Evolutionary conservation across 2,329 filamentous ascomycete species (phyloP).

Genomic region (Sarocladiaceae sp.): DNA sequence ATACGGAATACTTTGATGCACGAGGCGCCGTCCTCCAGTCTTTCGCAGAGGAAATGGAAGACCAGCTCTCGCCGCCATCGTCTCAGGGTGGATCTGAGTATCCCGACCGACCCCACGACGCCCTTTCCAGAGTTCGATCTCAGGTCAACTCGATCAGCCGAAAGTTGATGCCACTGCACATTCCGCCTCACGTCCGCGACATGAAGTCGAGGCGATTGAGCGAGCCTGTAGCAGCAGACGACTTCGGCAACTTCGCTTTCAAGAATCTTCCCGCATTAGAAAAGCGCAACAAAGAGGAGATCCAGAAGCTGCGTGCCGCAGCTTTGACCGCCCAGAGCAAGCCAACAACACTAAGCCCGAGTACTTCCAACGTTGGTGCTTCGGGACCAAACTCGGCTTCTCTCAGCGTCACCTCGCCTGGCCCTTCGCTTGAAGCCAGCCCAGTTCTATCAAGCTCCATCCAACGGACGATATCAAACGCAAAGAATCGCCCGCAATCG

Average conservation of each 20-base stretch:
- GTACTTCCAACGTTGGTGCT: constrained; percentile 43
- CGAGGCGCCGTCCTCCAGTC: constrained; percentile 87
- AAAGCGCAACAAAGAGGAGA: constrained; percentile 98
- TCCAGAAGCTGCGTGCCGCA: constrained; percentile 90
- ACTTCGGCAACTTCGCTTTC: constrained; percentile 95
- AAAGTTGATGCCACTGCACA: constrained; percentile 90
- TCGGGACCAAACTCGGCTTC: constrained; percentile 20
- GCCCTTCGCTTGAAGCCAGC: constrained; percentile 73
- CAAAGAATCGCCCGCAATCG: constrained; percentile 81
- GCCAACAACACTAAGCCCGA: constrained; percentile 39
- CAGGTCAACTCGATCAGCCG: constrained; percentile 86
- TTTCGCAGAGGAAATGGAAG: constrained; percentile 92
- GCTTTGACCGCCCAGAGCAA: constrained; percentile 69
- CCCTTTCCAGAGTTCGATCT: constrained; percentile 80
- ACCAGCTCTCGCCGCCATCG: constrained; percentile 73
- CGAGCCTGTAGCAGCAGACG: constrained; percentile 82
- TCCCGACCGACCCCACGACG: constrained; percentile 87
- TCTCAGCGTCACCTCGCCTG: constrained; percentile 47
- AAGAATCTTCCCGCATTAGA: constrained; percentile 96
- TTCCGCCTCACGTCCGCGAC: constrained; percentile 93
- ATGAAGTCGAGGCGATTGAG: constrained; percentile 82
- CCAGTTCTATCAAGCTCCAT: constrained; percentile 76
- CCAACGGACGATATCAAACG: constrained; percentile 78
- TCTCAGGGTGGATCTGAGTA: constrained; percentile 68
- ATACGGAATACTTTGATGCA: constrained; percentile 96